Conservation (phyloP, 2,329 filamentous ascomycete genomes). For the Zasmidium citrigriseum region DNA sequence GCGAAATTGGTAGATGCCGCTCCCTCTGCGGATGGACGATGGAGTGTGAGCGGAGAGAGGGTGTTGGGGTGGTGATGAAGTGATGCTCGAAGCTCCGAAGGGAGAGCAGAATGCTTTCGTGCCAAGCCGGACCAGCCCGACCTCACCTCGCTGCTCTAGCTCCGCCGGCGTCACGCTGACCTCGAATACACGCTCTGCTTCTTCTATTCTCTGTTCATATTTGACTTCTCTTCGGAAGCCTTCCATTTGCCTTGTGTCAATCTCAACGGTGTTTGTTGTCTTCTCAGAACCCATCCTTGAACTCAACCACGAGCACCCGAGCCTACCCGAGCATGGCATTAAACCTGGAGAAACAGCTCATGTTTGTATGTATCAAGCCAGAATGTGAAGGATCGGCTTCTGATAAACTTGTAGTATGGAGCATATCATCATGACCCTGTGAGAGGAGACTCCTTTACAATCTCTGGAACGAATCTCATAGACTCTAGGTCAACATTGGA, state of each 20-base stretch:
- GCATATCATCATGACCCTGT: constrained; percentile 77
- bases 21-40: constrained; percentile 32
- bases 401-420: constrained; percentile 65
- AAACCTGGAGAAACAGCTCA: constrained; percentile 78
- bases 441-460: constrained; percentile 23
- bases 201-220: neutral
- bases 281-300: neutral
- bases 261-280: neutral
- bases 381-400: constrained; percentile 1
- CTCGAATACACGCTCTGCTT: neutral
- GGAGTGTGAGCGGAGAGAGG: constrained; percentile 27
- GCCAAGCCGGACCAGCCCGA: neutral
- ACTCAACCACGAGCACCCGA: neutral
- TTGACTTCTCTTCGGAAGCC: neutral
- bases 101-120: neutral
- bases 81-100: constrained; percentile 3
- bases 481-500: constrained; percentile 65
- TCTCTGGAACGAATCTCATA: neutral
- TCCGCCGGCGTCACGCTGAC: neutral
- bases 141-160: constrained; percentile 8
- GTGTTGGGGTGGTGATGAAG: constrained; percentile 20
- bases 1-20: constrained; percentile 27
- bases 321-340: constrained; percentile 51
- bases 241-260: neutral
- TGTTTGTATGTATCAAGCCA: constrained; percentile 64